Conservation (phyloP, 352 stramenopile genomes). For the Phytophthora fragariaefolia region DNA sequence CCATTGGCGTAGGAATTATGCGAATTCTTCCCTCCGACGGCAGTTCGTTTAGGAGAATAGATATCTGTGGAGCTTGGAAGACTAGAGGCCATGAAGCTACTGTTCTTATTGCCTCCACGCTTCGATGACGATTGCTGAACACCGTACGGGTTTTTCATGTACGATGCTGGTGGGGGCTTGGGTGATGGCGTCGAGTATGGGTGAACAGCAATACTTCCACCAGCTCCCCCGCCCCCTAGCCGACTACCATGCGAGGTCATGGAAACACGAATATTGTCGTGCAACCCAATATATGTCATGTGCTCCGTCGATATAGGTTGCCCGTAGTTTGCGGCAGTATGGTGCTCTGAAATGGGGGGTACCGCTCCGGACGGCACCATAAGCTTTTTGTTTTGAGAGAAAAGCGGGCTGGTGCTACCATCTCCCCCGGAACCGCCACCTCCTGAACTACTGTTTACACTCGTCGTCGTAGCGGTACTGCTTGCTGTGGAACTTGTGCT, state of each 20-base stretch:
- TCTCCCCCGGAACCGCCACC: constrained; percentile 5
- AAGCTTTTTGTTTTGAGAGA: constrained; percentile 43
- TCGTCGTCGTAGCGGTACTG: constrained; percentile 27
- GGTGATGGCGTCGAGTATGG: constrained; percentile 47
- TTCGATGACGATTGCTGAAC: constrained; percentile 35
- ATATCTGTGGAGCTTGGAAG: constrained; percentile 55
- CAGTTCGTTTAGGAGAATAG: constrained; percentile 60
- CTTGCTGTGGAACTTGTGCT: constrained; percentile 42
- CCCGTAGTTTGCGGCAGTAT: constrained; percentile 20
- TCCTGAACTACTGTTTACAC: constrained; percentile 11
- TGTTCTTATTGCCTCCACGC: constrained; percentile 25
- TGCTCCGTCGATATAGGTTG: constrained; percentile 38
- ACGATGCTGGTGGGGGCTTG: constrained; percentile 60
- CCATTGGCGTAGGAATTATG: constrained; percentile 22
- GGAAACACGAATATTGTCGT: constrained; percentile 44
- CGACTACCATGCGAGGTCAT: constrained; percentile 68
- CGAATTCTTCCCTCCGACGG: constrained; percentile 18
- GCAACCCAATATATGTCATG: constrained; percentile 50
- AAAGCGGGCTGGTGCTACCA: constrained; percentile 25
- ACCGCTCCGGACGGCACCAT: constrained; percentile 33
- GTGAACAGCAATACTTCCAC: constrained; percentile 21
- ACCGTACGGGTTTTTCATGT: constrained; percentile 56
- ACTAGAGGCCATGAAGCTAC: constrained; percentile 17
- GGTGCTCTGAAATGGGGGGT: constrained; percentile 46
- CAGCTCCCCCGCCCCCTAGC: constrained; percentile 7